Evolutionary conservation across 1,284 basidiomycete genomes (phyloP).

Genomic region (Ganoderma meredithae): DNA sequence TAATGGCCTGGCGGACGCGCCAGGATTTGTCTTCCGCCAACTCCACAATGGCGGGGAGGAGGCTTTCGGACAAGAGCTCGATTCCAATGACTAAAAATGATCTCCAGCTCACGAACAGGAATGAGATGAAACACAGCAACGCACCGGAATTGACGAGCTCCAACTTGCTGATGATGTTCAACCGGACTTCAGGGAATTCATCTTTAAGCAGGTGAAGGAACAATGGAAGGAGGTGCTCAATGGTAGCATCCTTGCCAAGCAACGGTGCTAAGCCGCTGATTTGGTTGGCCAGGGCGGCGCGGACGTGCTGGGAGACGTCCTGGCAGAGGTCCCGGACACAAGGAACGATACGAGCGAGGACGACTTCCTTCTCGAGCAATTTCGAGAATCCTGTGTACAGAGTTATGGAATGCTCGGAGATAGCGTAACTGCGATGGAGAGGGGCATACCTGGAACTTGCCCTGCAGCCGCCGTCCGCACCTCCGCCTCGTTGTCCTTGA

Average conservation of each 20-base stretch:
- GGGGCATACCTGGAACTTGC: conserved; percentile 88
- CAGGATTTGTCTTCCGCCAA: conserved; percentile 99
- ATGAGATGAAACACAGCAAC: conserved; percentile 37
- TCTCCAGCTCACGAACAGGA: conserved; percentile 7
- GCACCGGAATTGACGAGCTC: conserved; percentile 94
- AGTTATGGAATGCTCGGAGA: conserved; percentile 10
- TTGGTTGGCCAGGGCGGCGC: conserved; percentile 95
- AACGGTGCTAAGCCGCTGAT: conserved; percentile 98
- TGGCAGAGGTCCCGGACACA: conserved; percentile 95
- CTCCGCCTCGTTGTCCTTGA: conserved; percentile 99
- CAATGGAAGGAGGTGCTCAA: conserved; percentile 95
- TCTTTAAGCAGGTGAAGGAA: conserved; percentile 98
- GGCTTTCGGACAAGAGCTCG: conserved; percentile 93
- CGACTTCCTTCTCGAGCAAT: conserved; percentile 93
- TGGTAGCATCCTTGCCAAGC: conserved; percentile 93
- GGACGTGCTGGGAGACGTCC: conserved; percentile 96
- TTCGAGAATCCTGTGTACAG: conserved; percentile 88
- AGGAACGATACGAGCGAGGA: conserved; percentile 93
- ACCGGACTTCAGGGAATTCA: conserved; percentile 97
- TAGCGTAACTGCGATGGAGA: not conserved
- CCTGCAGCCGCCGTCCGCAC: conserved; percentile 96
- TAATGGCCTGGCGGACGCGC: conserved; percentile 99
- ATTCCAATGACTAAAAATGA: conserved; percentile 88
- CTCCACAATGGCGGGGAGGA: conserved; percentile 97
- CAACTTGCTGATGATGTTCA: conserved; percentile 99